Base-by-base conservation (phyloP, 768 basidiomycete genomes). In the Psilocybe cyanescens region DNA sequence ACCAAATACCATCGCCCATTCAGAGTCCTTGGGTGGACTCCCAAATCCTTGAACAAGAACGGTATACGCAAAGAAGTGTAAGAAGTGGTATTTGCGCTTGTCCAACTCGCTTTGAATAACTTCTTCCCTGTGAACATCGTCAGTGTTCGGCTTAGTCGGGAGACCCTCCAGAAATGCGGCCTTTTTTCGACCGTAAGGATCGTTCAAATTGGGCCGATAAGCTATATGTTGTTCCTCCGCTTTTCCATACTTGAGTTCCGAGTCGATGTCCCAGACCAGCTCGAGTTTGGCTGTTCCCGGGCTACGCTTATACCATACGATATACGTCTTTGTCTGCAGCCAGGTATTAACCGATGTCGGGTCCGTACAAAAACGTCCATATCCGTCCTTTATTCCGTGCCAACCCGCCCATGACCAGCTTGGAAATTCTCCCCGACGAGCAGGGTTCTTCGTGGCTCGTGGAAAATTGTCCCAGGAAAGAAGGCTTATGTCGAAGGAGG, bases 341-440 rank as follows among this genome's bases (percentile, higher is more conserved):
- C 33, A 51, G 24, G 33, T 3, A 48, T 57, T 48, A 24, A 28
- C 37, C 3, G 19, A 24, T 6, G 35, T 31, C 8, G 57, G 4
- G 7, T 46, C 9, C 8, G 7, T n/a, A 33, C 31, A 35, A 14
- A 19, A 28, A 6, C n/a, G 8, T 12, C 57, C 48, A 50, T 51
- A 59, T 5, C 31, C 49, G 9, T 50, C 11, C 7, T 29, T 30
- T 29, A 28, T 9, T 6, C 55, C 55, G 14, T 3, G 9, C 58
- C 58, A 59, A 4, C 58, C 58, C 8, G 58, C 58, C 58, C 58
- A 59, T 12, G 58, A 59, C 58, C 58, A 59, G 35, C 49, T 59
- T 24, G 58, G 48, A 59, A 59, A 59, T 30, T 9, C 58, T 11
- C 3, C 14, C 7, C 35, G 48, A 7, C 58, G 48, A 24, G 9